These are phyloP conservation scores for Citrus inodora DNA, from an alignment of 345 rosid species.

Conservation along the genomic window DNA sequence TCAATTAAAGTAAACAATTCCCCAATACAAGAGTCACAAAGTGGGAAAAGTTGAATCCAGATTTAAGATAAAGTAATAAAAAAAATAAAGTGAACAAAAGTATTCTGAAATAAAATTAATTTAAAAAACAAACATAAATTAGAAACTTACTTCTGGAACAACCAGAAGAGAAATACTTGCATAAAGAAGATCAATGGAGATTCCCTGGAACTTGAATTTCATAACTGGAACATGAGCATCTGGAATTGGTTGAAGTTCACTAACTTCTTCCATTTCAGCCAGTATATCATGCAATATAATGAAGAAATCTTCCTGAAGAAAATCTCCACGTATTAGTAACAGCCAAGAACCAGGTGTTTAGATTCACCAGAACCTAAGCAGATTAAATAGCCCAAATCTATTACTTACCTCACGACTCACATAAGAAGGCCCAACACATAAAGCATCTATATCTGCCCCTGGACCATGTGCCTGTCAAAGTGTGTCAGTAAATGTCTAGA, in stretches of 20 bases:
- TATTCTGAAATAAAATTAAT: not conserved
- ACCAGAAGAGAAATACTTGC: slow-evolving; percentile 79
- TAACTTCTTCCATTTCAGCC: slow-evolving; percentile 76
- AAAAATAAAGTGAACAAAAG: not conserved
- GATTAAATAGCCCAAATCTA: not conserved
- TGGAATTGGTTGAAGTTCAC: slow-evolving; percentile 90
- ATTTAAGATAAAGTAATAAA: not conserved
- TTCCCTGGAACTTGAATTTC: slow-evolving; percentile 92
- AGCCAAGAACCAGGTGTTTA: not conserved
- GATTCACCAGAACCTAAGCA: not conserved
- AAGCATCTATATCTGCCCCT: slow-evolving; percentile 84
- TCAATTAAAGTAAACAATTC: not conserved
- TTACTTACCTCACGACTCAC: slow-evolving; percentile 71
- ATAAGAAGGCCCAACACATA: slow-evolving; percentile 96
- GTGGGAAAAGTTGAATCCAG: not conserved
- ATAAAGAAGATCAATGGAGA: slow-evolving; percentile 89
- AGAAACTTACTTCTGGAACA: slow-evolving; percentile 71
- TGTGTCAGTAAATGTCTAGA: not conserved
- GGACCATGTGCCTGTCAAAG: slow-evolving; percentile 80
- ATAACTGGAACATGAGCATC: slow-evolving; percentile 97
- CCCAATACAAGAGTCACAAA: not conserved
- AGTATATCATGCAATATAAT: slow-evolving; percentile 59
- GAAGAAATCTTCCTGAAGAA: slow-evolving; percentile 80
- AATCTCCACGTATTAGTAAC: slow-evolving; percentile 1
- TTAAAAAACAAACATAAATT: not conserved